phyloP scores from a whole-genome alignment of 2,329 filamentous ascomycete genomes.

The Aspergillus novofumigatus region DNA sequence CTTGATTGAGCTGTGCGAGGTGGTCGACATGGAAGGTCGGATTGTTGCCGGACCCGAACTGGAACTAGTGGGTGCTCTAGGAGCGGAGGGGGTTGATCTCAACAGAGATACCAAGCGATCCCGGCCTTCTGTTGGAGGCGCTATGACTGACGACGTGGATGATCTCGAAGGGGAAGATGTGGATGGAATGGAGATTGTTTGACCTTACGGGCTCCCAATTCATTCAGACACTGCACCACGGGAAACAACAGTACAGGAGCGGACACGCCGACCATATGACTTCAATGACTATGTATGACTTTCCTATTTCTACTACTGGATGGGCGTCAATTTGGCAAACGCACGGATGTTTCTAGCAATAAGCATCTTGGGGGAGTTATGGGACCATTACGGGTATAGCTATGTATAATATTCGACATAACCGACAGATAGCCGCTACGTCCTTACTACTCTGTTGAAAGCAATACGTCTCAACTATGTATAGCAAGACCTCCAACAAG shows the following conservation, averaged over 20 bases:
- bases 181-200: slow-evolving; percentile 45
- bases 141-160: slow-evolving; percentile 31
- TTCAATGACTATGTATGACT: not conserved
- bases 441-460: not conserved
- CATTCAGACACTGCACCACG: not conserved
- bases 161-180: slow-evolving; percentile 45
- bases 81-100: slow-evolving; percentile 43
- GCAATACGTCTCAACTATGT: not conserved
- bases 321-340: not conserved
- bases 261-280: not conserved
- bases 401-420: not conserved
- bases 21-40: slow-evolving; percentile 88
- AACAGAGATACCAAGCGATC: slow-evolving; percentile 28
- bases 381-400: not conserved
- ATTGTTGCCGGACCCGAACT: slow-evolving; percentile 85
- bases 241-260: not conserved
- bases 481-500: not conserved
- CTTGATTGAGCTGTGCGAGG: slow-evolving; percentile 86
- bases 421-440: not conserved
- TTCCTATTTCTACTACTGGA: not conserved
- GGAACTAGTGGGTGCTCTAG: slow-evolving; percentile 55
- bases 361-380: not conserved
- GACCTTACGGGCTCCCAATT: slow-evolving; percentile 5
- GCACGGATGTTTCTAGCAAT: not conserved
- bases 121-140: slow-evolving; percentile 23